Conservation (phyloP, 345 rosid genomes). For the Turnera subulata region DNA sequence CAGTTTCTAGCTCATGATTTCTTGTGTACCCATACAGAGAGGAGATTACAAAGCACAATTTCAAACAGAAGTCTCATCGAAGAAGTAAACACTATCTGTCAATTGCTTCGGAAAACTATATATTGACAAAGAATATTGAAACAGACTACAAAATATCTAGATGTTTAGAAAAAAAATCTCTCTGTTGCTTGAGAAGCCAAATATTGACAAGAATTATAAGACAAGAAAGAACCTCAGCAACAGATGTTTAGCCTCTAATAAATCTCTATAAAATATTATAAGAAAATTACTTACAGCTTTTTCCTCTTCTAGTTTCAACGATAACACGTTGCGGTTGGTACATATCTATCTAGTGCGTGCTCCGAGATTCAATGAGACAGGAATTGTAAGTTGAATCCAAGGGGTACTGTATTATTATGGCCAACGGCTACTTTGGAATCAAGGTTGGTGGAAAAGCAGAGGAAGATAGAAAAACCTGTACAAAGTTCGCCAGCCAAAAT, state of each 20-base stretch:
- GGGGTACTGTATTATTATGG: constrained; percentile 35
- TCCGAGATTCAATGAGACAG: constrained; percentile 21
- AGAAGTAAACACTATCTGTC: no score
- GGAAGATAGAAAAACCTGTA: constrained; percentile 29
- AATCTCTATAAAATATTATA: constrained; percentile 31
- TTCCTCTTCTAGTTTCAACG: constrained; percentile 25
- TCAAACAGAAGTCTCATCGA: no score
- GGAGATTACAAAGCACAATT: no score
- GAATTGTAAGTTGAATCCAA: constrained; percentile 20
- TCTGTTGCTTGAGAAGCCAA: neutral
- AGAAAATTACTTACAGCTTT: constrained; percentile 51
- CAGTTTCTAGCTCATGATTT: no score
- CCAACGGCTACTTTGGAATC: constrained; percentile 34
- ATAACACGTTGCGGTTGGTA: constrained; percentile 22
- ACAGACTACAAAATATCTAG: neutral
- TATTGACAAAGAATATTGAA: neutral
- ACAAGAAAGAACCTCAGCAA: constrained; percentile 6
- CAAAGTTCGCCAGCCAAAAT: constrained; percentile 43
- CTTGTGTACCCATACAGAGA: no score
- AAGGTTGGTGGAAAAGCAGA: constrained; percentile 14
- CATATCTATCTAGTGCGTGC: constrained; percentile 38
- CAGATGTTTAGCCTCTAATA: constrained; percentile 13
- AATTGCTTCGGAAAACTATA: neutral
- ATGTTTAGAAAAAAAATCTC: neutral
- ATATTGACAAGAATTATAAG: neutral